These are phyloP conservation scores for Mortierella sp. DNA, from an alignment of 371 early-diverging fungal species.

Conservation along the genomic window DNA sequence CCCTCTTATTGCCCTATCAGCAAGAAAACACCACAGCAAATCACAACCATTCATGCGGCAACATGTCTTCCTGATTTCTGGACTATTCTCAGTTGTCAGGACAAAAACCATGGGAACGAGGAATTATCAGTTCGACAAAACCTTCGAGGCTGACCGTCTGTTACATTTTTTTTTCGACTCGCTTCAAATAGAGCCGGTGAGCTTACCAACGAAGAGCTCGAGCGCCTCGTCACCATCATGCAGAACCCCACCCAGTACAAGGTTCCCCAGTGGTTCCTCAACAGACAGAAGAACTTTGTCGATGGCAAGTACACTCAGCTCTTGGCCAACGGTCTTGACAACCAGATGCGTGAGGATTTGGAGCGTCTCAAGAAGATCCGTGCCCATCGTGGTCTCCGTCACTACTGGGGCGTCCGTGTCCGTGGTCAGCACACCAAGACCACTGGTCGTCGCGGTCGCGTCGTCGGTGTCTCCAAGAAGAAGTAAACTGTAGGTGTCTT, in stretches of 20 bases:
- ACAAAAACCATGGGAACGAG: background rate
- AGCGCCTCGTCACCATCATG: slow-evolving; percentile 91
- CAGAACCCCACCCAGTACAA: slow-evolving; percentile 95
- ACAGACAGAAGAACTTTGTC: slow-evolving; percentile 97
- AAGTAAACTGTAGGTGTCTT: slow-evolving; percentile 70
- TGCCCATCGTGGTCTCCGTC: slow-evolving; percentile 94
- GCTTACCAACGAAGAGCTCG: slow-evolving; percentile 92
- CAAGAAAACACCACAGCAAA: too few species aligned
- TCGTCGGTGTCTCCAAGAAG: slow-evolving; percentile 99
- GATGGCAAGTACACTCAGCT: slow-evolving; percentile 96
- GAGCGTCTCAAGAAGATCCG: slow-evolving; percentile 98
- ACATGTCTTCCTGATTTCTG: too few species aligned
- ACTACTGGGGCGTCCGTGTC: slow-evolving; percentile 96
- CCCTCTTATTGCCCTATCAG: too few species aligned
- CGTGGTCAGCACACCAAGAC: slow-evolving; percentile 98
- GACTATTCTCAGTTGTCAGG: too few species aligned
- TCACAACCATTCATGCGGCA: too few species aligned
- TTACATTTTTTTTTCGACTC: background rate
- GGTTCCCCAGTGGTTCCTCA: slow-evolving; percentile 99
- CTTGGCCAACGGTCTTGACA: slow-evolving; percentile 96
- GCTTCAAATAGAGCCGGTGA: slow-evolving; percentile 93
- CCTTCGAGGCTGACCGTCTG: background rate
- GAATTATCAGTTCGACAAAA: background rate
- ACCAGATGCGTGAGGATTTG: slow-evolving; percentile 96
- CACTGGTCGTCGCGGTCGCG: slow-evolving; percentile 97